Base-by-base conservation (phyloP, 2,329 filamentous ascomycete species). In the Herpotrichia juniperi region DNA sequence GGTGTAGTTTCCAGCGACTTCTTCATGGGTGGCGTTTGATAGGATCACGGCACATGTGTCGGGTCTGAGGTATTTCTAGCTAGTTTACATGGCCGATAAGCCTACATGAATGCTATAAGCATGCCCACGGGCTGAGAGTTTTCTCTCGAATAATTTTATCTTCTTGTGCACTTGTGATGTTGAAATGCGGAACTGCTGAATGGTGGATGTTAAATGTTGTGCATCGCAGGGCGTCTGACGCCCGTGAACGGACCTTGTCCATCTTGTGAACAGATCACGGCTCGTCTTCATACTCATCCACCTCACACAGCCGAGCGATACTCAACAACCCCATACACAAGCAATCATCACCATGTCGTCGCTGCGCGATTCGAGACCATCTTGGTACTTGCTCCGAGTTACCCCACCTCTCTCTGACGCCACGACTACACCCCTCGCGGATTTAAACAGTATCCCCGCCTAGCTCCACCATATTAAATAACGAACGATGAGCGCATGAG, bases 21-120 rank as follows among this genome's bases (percentile, higher is more conserved):
- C 54, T 62, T 57, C 58, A 59, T 59, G 66, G 54, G 64, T 51
- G 68, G 71, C 68, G 71, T 72, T 72, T 12, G 63, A 62, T 14
- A 19, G 22, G 7, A 56, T 51, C 47, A 42, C 43, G 50, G 63
- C 61, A 64, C 61, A 57, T 50, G 53, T 58, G 64, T 50, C 58
- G 53, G 50, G 52, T 60, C 44, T 48, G 51, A 31, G 46, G 54
- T 50, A 71, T 72, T 66, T 53, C 57, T 73, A 70, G 60, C 7
- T 57, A 57, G 67, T 54, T 64, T 28, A 59, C 46, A 53, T 24
- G 58, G 58, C 61, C 49, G 42, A 46, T 40, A 57, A 57, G 56
- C 46, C 44, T 51, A 6, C 28, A 32, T 50, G 57, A 70, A 69
- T 69, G 59, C 59, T 66, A 66, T 42, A 7, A 61, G 58, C 62